Evolutionary conservation across 305 asterid genomes (phyloP), one percentile per base, ranked within the genome.

Genomic region (Fraxinus sp.): DNA sequence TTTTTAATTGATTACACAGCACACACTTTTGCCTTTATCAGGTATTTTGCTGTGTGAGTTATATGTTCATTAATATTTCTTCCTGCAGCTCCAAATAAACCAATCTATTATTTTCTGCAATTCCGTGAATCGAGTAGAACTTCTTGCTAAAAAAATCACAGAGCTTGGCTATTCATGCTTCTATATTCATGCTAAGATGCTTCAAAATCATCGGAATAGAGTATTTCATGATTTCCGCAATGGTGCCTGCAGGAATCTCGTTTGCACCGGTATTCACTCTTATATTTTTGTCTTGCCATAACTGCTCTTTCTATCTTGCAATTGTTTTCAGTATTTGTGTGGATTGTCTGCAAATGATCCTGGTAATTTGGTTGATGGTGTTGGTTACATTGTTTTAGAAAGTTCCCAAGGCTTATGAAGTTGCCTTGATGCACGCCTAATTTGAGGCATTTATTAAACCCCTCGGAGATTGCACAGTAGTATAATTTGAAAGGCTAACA

Each of bases 151-250:
- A 93, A 95, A 95, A 90, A 92, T 95, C 84, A 95, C 98, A 5
- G 99, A 95, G 88, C 97, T 95, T 26, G 99, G 99, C 80, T 95
- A 92, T 87, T 94, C 99, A 82, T 95, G 99, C 86, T 95, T 95
- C 91, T 95, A 95, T 66, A 95, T 95, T 86, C 99, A 95, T 87
- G 99, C 99, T 5, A 95, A 95, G 90, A 95, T 95, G 99, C 99
- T 94, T 82, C 99, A 95, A 88, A 98, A 93, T 89, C 99, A 95
- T 86, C 94, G 99, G 59, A 95, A 95, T 85, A 89, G 99, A 87
- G 99, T 95, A 73, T 94, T 95, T 84, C 99, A 95, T 75, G 98
- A 95, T 82, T 95, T 95, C 84, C 98, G 98, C 81, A 95, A 94
- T 82, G 98, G 98, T 78, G 98, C 99, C 89, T 95, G 99, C 89